A percentile compares a stretch with the other conserved stretches of the same genome.
These are phyloP conservation scores for Pouteria glomerata DNA, from an alignment of 148 eudicot species.

Conservation along the genomic window DNA sequence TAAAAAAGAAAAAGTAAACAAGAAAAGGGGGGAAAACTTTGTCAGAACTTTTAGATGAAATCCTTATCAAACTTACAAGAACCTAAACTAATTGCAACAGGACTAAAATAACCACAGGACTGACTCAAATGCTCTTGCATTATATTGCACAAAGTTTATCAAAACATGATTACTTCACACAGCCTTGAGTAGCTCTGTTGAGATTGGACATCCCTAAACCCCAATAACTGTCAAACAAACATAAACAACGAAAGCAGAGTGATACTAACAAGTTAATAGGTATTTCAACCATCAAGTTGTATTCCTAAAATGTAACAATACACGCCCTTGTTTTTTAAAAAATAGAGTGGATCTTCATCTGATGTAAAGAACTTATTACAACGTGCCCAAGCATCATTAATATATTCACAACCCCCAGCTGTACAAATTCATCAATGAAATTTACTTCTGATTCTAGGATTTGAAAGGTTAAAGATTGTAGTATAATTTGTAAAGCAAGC, in stretches of 20 bases:
- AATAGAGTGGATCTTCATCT: not conserved
- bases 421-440: not conserved
- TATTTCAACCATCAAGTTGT: not conserved
- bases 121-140: conserved; percentile 7
- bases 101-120: not conserved
- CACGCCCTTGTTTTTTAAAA: not conserved
- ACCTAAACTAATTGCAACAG: not conserved
- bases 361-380: not conserved
- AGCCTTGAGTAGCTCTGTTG: not conserved
- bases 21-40: not conserved
- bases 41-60: not conserved
- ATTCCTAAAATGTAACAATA: not conserved
- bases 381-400: not conserved
- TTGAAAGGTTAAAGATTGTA: not conserved
- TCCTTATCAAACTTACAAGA: not conserved
- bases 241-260: not conserved
- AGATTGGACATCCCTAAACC: not conserved
- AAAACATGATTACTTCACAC: not conserved
- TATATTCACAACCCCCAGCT: not conserved
- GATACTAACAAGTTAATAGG: not conserved
- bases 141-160: not conserved
- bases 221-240: not conserved
- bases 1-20: not conserved
- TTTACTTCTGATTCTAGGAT: not conserved
- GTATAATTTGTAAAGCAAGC: not conserved